Evolutionary conservation across 306 rosid genomes (phyloP).

Genomic region (Cucurbita moschata): DNA sequence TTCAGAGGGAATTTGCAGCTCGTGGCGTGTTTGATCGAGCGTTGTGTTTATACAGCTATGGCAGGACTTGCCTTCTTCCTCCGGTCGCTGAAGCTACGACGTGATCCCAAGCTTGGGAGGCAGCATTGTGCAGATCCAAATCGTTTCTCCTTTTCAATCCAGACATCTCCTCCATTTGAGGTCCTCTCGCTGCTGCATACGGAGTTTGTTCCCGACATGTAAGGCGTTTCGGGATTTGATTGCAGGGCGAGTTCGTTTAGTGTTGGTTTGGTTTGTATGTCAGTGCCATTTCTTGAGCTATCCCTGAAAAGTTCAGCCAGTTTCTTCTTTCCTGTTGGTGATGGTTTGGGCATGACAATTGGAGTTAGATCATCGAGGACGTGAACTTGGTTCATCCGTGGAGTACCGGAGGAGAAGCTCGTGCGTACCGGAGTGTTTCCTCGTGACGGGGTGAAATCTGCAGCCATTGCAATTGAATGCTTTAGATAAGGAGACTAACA

Average conservation of each 20-base stretch:
- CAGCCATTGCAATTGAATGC: neutral
- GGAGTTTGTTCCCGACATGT: slow-evolving; percentile 31
- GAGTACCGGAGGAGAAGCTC: slow-evolving; percentile 10
- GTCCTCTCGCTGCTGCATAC: slow-evolving; percentile 46
- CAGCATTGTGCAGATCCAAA: slow-evolving; percentile 46
- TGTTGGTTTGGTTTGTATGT: slow-evolving; percentile 15
- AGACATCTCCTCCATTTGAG: slow-evolving; percentile 22
- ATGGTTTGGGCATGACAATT: slow-evolving; percentile 19
- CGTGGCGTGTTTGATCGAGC: slow-evolving; percentile 3
- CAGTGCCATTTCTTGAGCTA: slow-evolving; percentile 22
- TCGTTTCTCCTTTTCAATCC: slow-evolving; percentile 17
- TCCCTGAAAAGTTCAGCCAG: slow-evolving; percentile 66
- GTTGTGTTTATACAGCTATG: slow-evolving; percentile 30
- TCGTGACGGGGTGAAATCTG: slow-evolving; percentile 80
- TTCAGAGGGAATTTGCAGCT: neutral
- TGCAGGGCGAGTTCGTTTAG: slow-evolving; percentile 24
- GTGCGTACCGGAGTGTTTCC: slow-evolving; percentile 68
- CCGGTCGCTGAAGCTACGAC: slow-evolving; percentile 54
- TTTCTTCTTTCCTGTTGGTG: slow-evolving; percentile 45
- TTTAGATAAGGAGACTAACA: neutral
- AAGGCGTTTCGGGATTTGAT: slow-evolving; percentile 39
- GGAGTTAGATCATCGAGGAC: slow-evolving; percentile 19
- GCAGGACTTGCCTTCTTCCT: slow-evolving; percentile 57
- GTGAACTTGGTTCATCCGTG: slow-evolving; percentile 20
- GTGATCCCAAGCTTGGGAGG: slow-evolving; percentile 63